Base-by-base conservation (phyloP, 768 basidiomycete genomes). In the Termitomyces sp. region DNA sequence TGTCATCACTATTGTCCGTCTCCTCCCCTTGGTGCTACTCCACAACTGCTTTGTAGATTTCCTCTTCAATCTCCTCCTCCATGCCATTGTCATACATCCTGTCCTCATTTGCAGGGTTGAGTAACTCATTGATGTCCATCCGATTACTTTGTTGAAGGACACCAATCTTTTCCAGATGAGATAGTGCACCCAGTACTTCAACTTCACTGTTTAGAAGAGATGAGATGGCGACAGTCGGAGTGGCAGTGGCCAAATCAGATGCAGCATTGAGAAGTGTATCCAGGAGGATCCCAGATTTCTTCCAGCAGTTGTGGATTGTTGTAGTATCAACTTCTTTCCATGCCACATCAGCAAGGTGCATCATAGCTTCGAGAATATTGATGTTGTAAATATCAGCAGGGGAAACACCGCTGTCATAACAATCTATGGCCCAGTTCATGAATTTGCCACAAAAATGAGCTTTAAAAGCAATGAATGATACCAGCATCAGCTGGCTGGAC, bases 301-400 rank as follows among this genome's bases (percentile, higher is more conserved):
- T n/a, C n/a, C n/a, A n/a, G n/a, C n/a, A n/a, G n/a, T n/a, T n/a
- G n/a, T n/a, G n/a, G n/a, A n/a, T n/a, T n/a, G n/a, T n/a, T n/a
- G n/a, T n/a, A n/a, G n/a, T n/a, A n/a, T n/a, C n/a, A n/a, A n/a
- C n/a, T n/a, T n/a, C n/a, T n/a, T n/a, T n/a, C n/a, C n/a, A n/a
- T n/a, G n/a, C n/a, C n/a, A n/a, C n/a, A n/a, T n/a, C n/a, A n/a
- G n/a, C n/a, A n/a, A 18, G 64, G 7, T 69, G 54, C 46, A 71
- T 71, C 1, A 60, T 60, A 6, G 65, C 57, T 23, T 71, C 72
- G 72, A 73, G 61, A 48, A 69, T 65, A 58, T 73, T 53, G 56
- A 75, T 70, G 36, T 66, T 29, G 50, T 72, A 73, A 43, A 73
- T 69, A 16, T 68, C 25, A n/a, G n/a, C n/a, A n/a, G n/a, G n/a